Percentiles rank a stretch among this genome's conserved stretches.
Evolutionary conservation across 257 asterid genomes (phyloP).

Genomic region (Avicennia marina): DNA sequence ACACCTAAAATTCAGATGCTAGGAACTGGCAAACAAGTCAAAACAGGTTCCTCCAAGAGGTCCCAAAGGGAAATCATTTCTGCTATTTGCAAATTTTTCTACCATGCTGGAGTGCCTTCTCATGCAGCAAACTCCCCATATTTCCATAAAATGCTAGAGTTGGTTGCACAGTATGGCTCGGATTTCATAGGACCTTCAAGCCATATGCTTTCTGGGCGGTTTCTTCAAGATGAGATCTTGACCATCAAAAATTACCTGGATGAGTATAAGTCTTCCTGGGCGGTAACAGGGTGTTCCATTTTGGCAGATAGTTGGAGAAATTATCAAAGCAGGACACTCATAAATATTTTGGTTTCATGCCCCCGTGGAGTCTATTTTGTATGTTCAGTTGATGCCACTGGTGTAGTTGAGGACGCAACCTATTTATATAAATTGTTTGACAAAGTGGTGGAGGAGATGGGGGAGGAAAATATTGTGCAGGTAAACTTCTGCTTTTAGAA

Average conservation of each 20-base stretch:
- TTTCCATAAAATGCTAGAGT: slow-evolving; percentile 79
- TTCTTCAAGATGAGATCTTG: slow-evolving; percentile 63
- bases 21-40: slow-evolving; percentile 42
- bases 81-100: slow-evolving; percentile 84
- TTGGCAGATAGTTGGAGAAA: slow-evolving; percentile 86
- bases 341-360: slow-evolving; percentile 79
- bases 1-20: slow-evolving; percentile 40
- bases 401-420: slow-evolving; percentile 53
- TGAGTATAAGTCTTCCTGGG: slow-evolving; percentile 87
- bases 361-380: slow-evolving; percentile 87
- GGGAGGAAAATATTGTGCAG: slow-evolving; percentile 91
- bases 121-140: slow-evolving; percentile 84
- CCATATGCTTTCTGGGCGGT: slow-evolving; percentile 63
- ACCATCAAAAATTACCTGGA: slow-evolving; percentile 58
- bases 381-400: slow-evolving; percentile 79
- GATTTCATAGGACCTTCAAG: slow-evolving; percentile 64
- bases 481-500: slow-evolving; percentile 29
- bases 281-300: slow-evolving; percentile 82
- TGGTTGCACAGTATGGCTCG: slow-evolving; percentile 71
- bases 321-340: slow-evolving; percentile 54
- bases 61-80: slow-evolving; percentile 74
- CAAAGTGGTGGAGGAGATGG: slow-evolving; percentile 87
- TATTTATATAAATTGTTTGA: slow-evolving; percentile 72
- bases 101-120: slow-evolving; percentile 82
- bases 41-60: slow-evolving; percentile 48